A percentile compares a stretch with the other conserved stretches of the same genome.
Conservation (phyloP, 257 asterid genomes). For the Forsythia suspensa region DNA sequence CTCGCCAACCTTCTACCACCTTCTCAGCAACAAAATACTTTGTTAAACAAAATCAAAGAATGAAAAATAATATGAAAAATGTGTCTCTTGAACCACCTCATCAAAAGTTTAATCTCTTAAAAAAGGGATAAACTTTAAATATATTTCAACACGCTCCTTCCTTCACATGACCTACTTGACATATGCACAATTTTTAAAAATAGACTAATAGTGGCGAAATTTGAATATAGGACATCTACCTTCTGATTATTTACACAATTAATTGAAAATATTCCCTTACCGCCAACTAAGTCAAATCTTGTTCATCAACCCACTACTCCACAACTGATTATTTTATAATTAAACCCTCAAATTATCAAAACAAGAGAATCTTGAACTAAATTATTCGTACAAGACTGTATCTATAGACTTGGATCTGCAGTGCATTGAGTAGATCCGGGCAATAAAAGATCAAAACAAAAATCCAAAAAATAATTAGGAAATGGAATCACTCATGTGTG, state of each 20-base stretch:
- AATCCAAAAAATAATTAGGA: slow-evolving; percentile 32
- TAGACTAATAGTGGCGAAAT: no score
- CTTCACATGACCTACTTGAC: no score
- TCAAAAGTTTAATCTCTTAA: no score
- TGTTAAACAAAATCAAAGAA: no score
- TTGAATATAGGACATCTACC: no score
- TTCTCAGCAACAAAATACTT: slow-evolving; percentile 14
- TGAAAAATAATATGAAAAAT: no score
- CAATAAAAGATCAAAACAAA: slow-evolving; percentile 7
- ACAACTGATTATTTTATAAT: slow-evolving; percentile 20
- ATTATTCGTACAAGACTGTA: slow-evolving; percentile 6
- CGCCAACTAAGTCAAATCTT: background rate
- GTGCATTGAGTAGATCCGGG: slow-evolving; percentile 36
- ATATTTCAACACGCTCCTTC: no score
- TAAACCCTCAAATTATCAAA: slow-evolving; percentile 24
- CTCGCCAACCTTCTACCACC: slow-evolving; percentile 71
- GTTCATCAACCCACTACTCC: slow-evolving; percentile 20
- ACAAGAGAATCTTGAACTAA: background rate
- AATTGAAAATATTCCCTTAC: background rate
- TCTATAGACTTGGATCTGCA: slow-evolving; percentile 39
- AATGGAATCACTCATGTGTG: slow-evolving; percentile 57
- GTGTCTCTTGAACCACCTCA: no score
- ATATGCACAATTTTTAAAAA: no score
- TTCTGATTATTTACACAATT: background rate
- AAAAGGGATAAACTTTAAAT: no score